Base-by-base conservation (phyloP, 306 rosid species). In the Gynostemma pentaphyllum region DNA sequence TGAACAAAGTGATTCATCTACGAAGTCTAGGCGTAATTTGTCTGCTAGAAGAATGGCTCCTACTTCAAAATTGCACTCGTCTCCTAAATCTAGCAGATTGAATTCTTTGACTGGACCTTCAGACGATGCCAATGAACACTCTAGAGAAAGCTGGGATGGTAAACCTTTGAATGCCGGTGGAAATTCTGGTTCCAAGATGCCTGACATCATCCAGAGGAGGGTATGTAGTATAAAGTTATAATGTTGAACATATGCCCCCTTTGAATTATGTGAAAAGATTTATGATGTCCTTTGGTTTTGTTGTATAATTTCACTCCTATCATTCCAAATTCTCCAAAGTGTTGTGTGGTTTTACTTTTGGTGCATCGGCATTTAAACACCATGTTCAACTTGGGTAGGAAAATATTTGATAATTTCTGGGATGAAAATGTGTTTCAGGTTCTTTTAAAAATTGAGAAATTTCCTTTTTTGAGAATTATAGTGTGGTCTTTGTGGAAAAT, bases 201-300 rank as follows among this genome's bases (percentile, higher is more conserved):
- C 92, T 28, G 98, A 92, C 46, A 76, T 82, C 68, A 77, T 84
- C 73, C 95, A 88, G 78, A 85, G 95, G 82, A 74, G 90, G 82
- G 97, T 91, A 80, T 41, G 85, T 65, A 8, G 67, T 46, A 9
- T 67, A 64, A n/a, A 24, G 9, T 50, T 56, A 57, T 37, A 45
- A 45, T n/a, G n/a, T n/a, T 13, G 13, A 36, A 57, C 22, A 36
- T 2, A 29, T 26, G 7, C 16, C 42, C n/a, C 18, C 23, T 30
- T 54, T 30, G 18, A 59, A 36, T 34, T 44, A n/a, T n/a, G n/a
- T n/a, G n/a, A n/a, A n/a, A n/a, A n/a, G n/a, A n/a, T n/a, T n/a
- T n/a, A n/a, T n/a, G 64, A 59, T 21, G 10, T 21, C 16, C 7
- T 4, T 63, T 45, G 18, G 9, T 27, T 45, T 9, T 49, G 42